Evolutionary conservation across 768 basidiomycete species (phyloP), one percentile per base, ranked within the genome.

Genomic region (Gymnopilus dilepis): DNA sequence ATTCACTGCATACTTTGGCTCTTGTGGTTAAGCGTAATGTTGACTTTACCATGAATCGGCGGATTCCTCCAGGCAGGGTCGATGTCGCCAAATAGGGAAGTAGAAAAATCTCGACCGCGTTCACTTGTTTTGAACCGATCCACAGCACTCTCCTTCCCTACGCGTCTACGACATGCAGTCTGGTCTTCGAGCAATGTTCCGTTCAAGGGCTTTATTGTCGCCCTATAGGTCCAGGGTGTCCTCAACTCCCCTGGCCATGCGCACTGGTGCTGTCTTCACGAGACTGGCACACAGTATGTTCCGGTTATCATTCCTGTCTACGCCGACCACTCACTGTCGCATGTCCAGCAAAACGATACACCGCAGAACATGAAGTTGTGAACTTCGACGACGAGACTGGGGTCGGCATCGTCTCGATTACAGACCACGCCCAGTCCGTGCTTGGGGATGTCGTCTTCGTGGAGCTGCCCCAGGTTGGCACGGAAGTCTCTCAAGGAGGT

Each of bases 371-470:
- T 74, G 97, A 99, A 79, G 85, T 87, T 57, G 83, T 98, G 60
- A 75, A 80, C 33, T 93, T 86, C 72, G 95, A 99, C 73, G 85
- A 91, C 59, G 72, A 77, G 40, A 91, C 91, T 19, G 86, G 88
- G 37, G 66, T 95, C 28, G 97, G 94, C 37, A 89, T 84, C 7
- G 82, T 99, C 43, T 85, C 86, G 42, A 92, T 99, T 71, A 98
- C 97, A 15, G 80, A 97, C 71, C 91, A 97, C 71, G 97, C 97
- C 1, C 95, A 98, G 74, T 82, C 88, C 51, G 87, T 89, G 33
- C 84, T 99, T 2, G 97, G 97, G 31, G 97, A 99, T 73, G 94
- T 99, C 54, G 97, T 99, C 48, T 99, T 93, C 77, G 95, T 99
- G 50, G 97, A 99, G 74, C 83, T 99, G 50, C 92, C 94, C 1